phyloP scores from a whole-genome alignment of 2,329 filamentous ascomycete genomes.

The Fusarium pseudocircinatum region DNA sequence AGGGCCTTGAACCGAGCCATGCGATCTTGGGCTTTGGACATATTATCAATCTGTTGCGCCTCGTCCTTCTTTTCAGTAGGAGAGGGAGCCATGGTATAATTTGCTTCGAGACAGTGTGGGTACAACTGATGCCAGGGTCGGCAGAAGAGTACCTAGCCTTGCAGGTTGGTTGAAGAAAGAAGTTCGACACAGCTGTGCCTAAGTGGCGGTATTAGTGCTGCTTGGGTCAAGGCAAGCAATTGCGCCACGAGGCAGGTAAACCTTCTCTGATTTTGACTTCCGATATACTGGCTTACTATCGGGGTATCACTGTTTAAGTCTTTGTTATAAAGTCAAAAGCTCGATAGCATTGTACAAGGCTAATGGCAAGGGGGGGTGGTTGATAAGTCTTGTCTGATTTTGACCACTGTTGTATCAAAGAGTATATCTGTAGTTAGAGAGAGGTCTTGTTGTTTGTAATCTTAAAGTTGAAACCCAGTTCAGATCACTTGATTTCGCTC shows the following conservation, averaged over 20 bases:
- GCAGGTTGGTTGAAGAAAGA: not conserved
- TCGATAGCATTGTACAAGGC: not conserved
- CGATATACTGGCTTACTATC: not conserved
- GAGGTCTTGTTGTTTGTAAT: not conserved
- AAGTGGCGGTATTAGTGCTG: not conserved
- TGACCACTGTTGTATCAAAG: not conserved
- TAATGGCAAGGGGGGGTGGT: not conserved
- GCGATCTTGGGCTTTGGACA: slow-evolving; percentile 69
- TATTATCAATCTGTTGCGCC: slow-evolving; percentile 42
- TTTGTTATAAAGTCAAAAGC: not conserved
- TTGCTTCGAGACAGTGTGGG: not conserved
- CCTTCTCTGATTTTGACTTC: not conserved
- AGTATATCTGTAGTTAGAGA: not conserved
- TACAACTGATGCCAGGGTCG: not conserved
- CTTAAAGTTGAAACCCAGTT: not conserved
- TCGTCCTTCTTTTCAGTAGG: slow-evolving; percentile 30
- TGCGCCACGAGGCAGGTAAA: not conserved
- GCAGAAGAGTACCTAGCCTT: not conserved
- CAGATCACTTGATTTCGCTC: not conserved
- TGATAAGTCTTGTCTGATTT: not conserved
- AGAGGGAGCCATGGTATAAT: not conserved
- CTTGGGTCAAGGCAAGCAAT: not conserved
- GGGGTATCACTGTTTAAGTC: not conserved
- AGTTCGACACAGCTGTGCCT: not conserved
- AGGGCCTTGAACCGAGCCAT: slow-evolving; percentile 87